Evolutionary conservation across 2,329 filamentous ascomycete species (phyloP).

Genomic region (Venturia oleaginea): DNA sequence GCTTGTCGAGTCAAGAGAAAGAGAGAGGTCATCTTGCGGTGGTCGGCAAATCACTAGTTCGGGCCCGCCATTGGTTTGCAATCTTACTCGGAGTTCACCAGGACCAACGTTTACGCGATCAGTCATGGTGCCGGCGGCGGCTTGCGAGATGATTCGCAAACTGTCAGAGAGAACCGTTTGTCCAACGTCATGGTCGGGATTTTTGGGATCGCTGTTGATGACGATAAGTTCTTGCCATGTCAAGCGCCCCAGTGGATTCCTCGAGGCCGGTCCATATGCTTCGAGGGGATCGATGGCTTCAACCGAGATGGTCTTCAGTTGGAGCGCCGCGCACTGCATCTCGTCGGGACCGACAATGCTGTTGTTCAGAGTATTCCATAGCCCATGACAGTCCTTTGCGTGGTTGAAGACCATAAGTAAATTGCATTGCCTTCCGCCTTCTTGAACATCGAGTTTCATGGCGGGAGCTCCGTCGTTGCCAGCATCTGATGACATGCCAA

Average conservation of each 20-base stretch:
- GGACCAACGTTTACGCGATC: conserved; percentile 63
- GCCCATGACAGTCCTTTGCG: conserved; percentile 56
- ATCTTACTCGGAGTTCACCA: conserved; percentile 38
- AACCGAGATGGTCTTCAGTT: conserved; percentile 52
- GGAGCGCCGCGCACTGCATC: conserved; percentile 6
- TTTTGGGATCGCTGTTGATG: conserved; percentile 58
- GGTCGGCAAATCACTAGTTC: conserved; percentile 44
- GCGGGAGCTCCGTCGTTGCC: conserved; percentile 50
- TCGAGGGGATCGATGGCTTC: conserved; percentile 45
- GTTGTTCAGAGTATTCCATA: conserved; percentile 64
- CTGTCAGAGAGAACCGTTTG: conserved; percentile 68
- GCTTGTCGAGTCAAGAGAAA: conserved; percentile 50
- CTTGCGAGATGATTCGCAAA: conserved; percentile 66
- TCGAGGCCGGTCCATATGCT: conserved; percentile 27
- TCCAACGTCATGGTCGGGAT: conserved; percentile 46
- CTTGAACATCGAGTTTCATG: conserved; percentile 61
- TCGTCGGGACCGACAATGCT: conserved; percentile 36
- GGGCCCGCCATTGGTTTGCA: conserved; percentile 31
- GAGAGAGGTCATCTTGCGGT: conserved; percentile 66
- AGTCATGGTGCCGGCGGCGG: conserved; percentile 66
- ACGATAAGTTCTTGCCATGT: conserved; percentile 60
- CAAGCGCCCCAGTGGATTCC: conserved; percentile 34
- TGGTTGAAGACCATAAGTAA: conserved; percentile 73
- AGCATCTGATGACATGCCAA: conserved; percentile 38
- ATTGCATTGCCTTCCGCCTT: conserved; percentile 54